Evolutionary conservation across 2,329 filamentous ascomycete species (phyloP).

Genomic region (Cercospora sojina): DNA sequence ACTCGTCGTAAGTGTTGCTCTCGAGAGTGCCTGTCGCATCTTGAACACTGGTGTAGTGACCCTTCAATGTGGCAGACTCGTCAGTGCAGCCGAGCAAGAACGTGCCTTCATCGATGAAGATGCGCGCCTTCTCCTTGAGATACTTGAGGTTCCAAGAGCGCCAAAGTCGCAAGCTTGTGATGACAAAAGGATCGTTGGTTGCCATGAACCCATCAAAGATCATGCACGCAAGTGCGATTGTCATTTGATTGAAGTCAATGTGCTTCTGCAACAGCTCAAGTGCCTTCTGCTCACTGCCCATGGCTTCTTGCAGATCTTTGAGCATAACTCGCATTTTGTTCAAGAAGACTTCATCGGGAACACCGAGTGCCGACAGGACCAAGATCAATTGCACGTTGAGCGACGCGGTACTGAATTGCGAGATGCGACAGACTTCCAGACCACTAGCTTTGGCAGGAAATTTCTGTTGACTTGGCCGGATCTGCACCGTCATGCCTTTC

Average conservation of each 20-base stretch:
- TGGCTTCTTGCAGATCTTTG: constrained; percentile 65
- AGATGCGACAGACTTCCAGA: constrained; percentile 82
- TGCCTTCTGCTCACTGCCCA: constrained; percentile 64
- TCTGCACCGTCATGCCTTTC: constrained; percentile 68
- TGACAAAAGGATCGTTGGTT: constrained; percentile 73
- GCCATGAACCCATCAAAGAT: constrained; percentile 77
- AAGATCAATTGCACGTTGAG: constrained; percentile 89
- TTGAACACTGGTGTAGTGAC: constrained; percentile 56
- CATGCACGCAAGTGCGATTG: constrained; percentile 71
- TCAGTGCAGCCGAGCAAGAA: constrained; percentile 88
- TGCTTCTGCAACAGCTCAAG: constrained; percentile 68
- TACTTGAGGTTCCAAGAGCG: constrained; percentile 83
- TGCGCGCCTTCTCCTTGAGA: constrained; percentile 88
- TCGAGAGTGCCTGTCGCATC: constrained; percentile 27
- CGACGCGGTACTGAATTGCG: constrained; percentile 71
- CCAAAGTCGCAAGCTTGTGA: constrained; percentile 80
- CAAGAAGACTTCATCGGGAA: constrained; percentile 66
- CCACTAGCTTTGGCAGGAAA: constrained; percentile 70
- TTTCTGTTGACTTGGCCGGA: constrained; percentile 84
- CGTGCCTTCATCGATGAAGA: constrained; percentile 77
- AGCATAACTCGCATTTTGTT: constrained; percentile 68
- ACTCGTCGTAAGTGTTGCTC: constrained; percentile 39
- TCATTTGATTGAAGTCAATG: constrained; percentile 82
- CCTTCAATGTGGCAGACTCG: constrained; percentile 73
- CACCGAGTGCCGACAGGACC: constrained; percentile 76